A percentile compares a stretch with the other conserved stretches of the same genome.
Evolutionary conservation across 2,329 filamentous ascomycete species (phyloP).

Genomic region (Biscogniauxia mediterranea): DNA sequence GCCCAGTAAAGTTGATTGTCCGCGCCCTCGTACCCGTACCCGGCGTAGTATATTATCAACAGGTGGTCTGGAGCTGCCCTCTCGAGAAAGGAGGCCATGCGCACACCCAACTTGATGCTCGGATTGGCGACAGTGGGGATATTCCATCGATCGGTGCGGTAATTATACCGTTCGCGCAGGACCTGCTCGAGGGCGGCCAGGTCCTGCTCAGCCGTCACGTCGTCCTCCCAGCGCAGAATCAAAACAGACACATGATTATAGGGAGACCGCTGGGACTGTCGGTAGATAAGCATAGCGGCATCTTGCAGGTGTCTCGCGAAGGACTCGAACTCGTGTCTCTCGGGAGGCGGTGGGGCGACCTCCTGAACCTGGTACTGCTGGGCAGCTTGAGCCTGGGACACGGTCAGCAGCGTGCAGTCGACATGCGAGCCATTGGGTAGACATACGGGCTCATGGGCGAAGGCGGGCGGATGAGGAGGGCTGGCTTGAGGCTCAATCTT

Average conservation of each 20-base stretch:
- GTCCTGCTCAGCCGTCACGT: conserved; percentile 52
- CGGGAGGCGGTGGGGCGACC: conserved; percentile 32
- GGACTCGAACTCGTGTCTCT: conserved; percentile 63
- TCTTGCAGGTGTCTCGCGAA: conserved; percentile 67
- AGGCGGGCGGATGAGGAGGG: conserved; percentile 27
- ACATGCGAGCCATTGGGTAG: conserved; percentile 10
- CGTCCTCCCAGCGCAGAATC: conserved; percentile 62
- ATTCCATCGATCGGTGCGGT: conserved; percentile 57
- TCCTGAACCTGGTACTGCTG: conserved; percentile 32
- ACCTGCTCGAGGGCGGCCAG: conserved; percentile 55
- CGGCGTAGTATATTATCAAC: conserved; percentile 64
- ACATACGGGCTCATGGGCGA: conserved; percentile 31
- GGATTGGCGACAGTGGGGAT: conserved; percentile 60
- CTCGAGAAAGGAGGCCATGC: conserved; percentile 60
- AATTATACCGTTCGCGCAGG: conserved; percentile 60
- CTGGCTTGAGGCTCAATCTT: conserved; percentile 35
- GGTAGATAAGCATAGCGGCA: conserved; percentile 65
- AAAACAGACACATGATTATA: conserved; percentile 61
- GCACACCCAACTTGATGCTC: conserved; percentile 59
- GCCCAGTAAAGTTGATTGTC: conserved; percentile 66
- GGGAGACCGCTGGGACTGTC: conserved; percentile 57
- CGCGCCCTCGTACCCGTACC: conserved; percentile 55
- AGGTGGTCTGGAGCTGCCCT: conserved; percentile 57
- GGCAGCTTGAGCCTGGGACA: conserved; percentile 18
- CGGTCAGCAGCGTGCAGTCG: conserved; percentile 11